Conservation (phyloP, 495 filamentous ascomycete species). For the Chlorociboria aeruginascens region DNA sequence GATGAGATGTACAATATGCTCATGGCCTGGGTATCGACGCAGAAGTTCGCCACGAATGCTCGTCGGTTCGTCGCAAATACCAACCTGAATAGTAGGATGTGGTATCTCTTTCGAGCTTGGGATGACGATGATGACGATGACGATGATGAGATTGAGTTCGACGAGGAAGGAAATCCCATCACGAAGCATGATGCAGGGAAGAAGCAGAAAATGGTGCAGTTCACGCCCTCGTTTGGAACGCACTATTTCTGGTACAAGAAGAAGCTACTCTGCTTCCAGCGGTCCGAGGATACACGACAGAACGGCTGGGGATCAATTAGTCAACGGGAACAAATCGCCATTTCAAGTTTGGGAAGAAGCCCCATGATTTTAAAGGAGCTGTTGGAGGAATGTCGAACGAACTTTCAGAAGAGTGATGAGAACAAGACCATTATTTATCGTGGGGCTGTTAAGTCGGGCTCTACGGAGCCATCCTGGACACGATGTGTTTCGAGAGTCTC, state of each 20-base stretch:
- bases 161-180: constrained; percentile 10
- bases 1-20: constrained; percentile 60
- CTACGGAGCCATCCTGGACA: constrained; percentile 32
- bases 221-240: constrained; percentile 51
- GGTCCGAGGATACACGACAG: constrained; percentile 25
- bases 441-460: constrained; percentile 28
- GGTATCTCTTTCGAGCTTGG: constrained; percentile 33
- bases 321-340: constrained; percentile 43
- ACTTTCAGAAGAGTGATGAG: constrained; percentile 46
- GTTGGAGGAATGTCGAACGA: constrained; percentile 47
- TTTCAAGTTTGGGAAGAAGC: constrained; percentile 56
- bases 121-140: constrained; percentile 39
- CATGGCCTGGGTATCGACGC: constrained; percentile 57
- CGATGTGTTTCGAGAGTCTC: constrained; percentile 47
- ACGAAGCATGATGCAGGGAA: constrained; percentile 7
- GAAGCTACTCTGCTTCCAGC: constrained; percentile 41
- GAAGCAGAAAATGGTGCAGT: constrained; percentile 48
- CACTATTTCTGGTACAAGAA: constrained; percentile 57
- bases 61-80: constrained; percentile 52
- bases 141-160: constrained; percentile 15
- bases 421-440: constrained; percentile 57
- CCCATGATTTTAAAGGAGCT: constrained; percentile 53
- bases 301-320: constrained; percentile 15
- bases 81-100: constrained; percentile 36
- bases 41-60: constrained; percentile 42